phyloP scores from a whole-genome alignment of 768 basidiomycete species.

The Termitomyces sp. region DNA sequence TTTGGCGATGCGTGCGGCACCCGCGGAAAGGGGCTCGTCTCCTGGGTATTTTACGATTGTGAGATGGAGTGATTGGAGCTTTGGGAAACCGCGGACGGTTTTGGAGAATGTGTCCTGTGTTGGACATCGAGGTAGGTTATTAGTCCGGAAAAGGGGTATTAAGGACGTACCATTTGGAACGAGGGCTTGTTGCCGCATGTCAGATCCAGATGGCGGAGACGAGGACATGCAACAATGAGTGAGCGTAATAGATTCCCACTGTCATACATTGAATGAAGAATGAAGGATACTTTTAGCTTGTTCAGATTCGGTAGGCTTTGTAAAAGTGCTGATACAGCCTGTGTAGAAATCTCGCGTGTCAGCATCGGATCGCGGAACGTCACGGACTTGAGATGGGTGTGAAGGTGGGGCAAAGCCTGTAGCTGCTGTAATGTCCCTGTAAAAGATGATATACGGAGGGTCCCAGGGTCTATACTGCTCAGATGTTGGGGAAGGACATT shows the following conservation, averaged over 20 bases:
- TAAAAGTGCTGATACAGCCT: conserved; percentile 57
- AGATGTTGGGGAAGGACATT: conserved; percentile 54
- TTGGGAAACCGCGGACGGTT: conserved; percentile 55
- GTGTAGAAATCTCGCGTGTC: conserved; percentile 64
- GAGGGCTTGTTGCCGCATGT: conserved; percentile 68
- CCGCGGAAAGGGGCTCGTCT: conserved; percentile 53
- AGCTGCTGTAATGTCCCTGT: conserved; percentile 66
- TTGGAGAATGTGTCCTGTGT: conserved; percentile 60
- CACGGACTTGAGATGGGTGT: conserved; percentile 48
- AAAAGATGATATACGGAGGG: conserved; percentile 56
- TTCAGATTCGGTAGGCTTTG: conserved; percentile 50
- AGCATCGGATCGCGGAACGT: conserved; percentile 63
- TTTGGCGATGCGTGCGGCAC: conserved; percentile 60
- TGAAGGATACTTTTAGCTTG: conserved; percentile 61
- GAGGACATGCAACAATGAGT: conserved; percentile 62
- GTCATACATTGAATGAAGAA: conserved; percentile 71
- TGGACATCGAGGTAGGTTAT: not conserved
- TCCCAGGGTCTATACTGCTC: conserved; percentile 38
- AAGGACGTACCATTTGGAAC: conserved; percentile 57
- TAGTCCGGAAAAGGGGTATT: not conserved
- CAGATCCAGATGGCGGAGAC: conserved; percentile 58
- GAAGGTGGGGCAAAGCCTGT: conserved; percentile 53
- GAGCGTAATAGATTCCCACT: conserved; percentile 67
- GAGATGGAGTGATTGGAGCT: conserved; percentile 57
- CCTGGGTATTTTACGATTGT: conserved; percentile 66